phyloP scores from a whole-genome alignment of 2,329 filamentous ascomycete genomes.

The Alternaria alternata region DNA sequence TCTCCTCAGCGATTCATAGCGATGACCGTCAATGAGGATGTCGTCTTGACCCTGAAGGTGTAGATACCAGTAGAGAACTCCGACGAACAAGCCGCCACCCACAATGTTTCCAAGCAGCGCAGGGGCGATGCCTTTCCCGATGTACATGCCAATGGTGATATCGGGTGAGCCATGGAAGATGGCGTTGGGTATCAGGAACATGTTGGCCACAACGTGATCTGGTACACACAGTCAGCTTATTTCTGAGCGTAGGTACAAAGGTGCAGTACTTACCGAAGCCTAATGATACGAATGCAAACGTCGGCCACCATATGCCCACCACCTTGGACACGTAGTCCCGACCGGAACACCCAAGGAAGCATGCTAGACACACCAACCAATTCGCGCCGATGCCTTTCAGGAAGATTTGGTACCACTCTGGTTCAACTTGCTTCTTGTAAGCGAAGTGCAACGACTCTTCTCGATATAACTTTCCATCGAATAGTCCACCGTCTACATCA shows the following conservation, averaged over 20 bases:
- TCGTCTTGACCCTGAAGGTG: conserved; percentile 12
- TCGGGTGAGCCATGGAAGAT: conserved; percentile 31
- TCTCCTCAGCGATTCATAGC: conserved; percentile 4
- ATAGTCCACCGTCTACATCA: conserved; percentile 55
- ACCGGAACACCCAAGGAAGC: conserved; percentile 30
- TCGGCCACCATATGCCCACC: conserved; percentile 41
- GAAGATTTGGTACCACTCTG: conserved; percentile 30
- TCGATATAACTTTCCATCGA: conserved; percentile 38
- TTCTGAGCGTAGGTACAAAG: background rate
- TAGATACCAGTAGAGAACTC: conserved; percentile 10
- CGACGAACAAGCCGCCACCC: conserved; percentile 22
- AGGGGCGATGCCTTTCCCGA: conserved; percentile 42
- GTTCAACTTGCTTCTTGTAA: conserved; percentile 26
- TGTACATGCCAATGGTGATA: conserved; percentile 35
- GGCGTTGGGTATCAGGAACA: conserved; percentile 40
- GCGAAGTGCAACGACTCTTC: conserved; percentile 29
- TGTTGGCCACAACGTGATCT: conserved; percentile 41
- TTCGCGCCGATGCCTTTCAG: conserved; percentile 33
- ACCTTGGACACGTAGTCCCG: conserved; percentile 34
- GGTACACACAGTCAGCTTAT: background rate
- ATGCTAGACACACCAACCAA: conserved; percentile 34
- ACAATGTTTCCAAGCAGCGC: conserved; percentile 34
- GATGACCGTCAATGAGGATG: conserved; percentile 2
- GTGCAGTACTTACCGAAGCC: conserved; percentile 22
- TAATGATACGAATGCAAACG: conserved; percentile 33